These are phyloP conservation scores for Penicillium crystallinum DNA, from an alignment of 495 filamentous ascomycete species.

Conservation along the genomic window DNA sequence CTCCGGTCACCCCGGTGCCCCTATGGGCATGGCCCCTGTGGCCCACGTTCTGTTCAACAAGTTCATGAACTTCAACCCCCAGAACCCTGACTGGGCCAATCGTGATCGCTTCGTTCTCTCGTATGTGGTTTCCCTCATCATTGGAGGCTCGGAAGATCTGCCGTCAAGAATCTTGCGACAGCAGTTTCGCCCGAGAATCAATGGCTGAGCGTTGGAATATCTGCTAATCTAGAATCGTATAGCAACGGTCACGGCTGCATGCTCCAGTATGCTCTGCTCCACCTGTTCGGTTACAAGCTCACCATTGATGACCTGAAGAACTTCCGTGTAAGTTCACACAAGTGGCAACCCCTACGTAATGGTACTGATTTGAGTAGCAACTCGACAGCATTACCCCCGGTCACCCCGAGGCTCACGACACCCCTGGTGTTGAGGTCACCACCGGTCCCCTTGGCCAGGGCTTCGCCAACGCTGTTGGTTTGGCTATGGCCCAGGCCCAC, in stretches of 20 bases:
- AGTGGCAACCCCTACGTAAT: not conserved
- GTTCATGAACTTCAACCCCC: slow-evolving; percentile 99
- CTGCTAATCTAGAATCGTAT: slow-evolving; percentile 8
- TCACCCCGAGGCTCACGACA: slow-evolving; percentile 95
- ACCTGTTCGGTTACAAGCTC: slow-evolving; percentile 87
- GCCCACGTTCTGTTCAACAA: slow-evolving; percentile 98
- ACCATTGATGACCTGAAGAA: slow-evolving; percentile 86
- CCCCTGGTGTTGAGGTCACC: slow-evolving; percentile 94
- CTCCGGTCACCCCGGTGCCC: slow-evolving; percentile 97
- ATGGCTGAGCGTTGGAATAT: not conserved
- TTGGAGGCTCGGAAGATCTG: not conserved
- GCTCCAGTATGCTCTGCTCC: slow-evolving; percentile 97
- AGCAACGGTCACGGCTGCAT: slow-evolving; percentile 99
- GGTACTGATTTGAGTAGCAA: slow-evolving; percentile 41
- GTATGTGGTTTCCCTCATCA: slow-evolving; percentile 55
- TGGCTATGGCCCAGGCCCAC: slow-evolving; percentile 92
- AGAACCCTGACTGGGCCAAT: slow-evolving; percentile 96
- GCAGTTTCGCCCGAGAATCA: too few species aligned
- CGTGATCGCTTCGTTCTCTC: slow-evolving; percentile 98
- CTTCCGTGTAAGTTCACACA: slow-evolving; percentile 72
- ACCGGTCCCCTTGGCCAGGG: slow-evolving; percentile 95
- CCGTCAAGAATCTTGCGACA: not conserved
- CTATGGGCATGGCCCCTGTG: slow-evolving; percentile 98
- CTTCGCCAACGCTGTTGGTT: slow-evolving; percentile 91
- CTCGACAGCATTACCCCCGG: slow-evolving; percentile 93